A percentile compares a stretch with the other conserved stretches of the same genome.
phyloP scores from a whole-genome alignment of 2,329 filamentous ascomycete genomes.

The Diaporthe caulivora region DNA sequence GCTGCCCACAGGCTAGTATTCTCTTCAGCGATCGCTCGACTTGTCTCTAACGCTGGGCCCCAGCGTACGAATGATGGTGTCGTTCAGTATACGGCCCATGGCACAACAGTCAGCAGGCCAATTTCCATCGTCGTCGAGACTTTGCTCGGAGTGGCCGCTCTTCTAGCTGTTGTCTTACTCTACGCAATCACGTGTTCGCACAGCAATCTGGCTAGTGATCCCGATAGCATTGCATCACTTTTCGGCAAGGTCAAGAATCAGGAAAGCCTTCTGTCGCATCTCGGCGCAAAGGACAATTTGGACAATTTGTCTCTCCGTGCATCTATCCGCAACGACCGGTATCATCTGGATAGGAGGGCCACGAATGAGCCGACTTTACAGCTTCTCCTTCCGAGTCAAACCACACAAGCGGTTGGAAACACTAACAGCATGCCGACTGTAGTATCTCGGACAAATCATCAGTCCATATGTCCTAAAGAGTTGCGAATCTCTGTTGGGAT shows the following conservation, averaged over 20 bases:
- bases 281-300: slow-evolving; percentile 35
- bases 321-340: neutral
- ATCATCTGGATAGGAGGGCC: neutral
- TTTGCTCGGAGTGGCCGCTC: slow-evolving; percentile 43
- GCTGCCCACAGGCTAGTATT: slow-evolving; percentile 50
- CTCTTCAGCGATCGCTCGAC: slow-evolving; percentile 42
- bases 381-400: neutral
- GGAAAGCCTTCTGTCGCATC: slow-evolving; percentile 17
- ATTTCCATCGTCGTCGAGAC: slow-evolving; percentile 49
- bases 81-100: slow-evolving; percentile 42
- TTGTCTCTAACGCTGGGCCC: slow-evolving; percentile 37
- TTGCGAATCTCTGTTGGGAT: slow-evolving; percentile 9
- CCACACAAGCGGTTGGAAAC: neutral
- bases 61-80: neutral
- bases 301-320: slow-evolving; percentile 21
- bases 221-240: slow-evolving; percentile 45
- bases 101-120: slow-evolving; percentile 49
- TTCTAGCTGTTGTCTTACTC: slow-evolving; percentile 40
- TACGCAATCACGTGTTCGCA: slow-evolving; percentile 39
- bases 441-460: neutral
- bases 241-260: slow-evolving; percentile 42
- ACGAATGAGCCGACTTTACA: neutral
- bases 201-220: slow-evolving; percentile 45
- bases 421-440: neutral
- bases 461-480: slow-evolving; percentile 18